Base-by-base conservation (phyloP, 2,329 filamentous ascomycete species). In the Colletotrichum chlorophyti region DNA sequence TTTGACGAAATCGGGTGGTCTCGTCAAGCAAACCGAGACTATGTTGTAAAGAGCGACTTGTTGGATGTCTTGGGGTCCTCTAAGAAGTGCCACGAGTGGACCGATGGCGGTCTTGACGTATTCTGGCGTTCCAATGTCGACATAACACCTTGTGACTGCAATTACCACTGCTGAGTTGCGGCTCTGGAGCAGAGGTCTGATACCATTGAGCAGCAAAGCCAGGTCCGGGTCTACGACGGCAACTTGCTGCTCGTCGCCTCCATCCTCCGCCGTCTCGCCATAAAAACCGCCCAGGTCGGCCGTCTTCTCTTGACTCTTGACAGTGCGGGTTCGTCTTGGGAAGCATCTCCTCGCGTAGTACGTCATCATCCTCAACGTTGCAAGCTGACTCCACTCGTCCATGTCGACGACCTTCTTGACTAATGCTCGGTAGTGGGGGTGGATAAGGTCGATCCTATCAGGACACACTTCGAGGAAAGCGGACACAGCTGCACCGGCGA, bases 321-420 rank as follows among this genome's bases (percentile, higher is more conserved):
- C 85, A 3, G 83, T 75, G 64, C 80, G 86, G 8, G 80, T 89
- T 69, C 83, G 83, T 53, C 83, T 81, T 0, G 95, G 93, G 66
- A 99, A 99, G 72, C 92, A 97, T 69, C 85, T 90, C 52, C 95
- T 86, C 2, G 91, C 87, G 72, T 99, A 99, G 19, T 87, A 79
- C 2, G 90, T 89, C 85, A 98, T 88, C 63, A 99, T 79, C 34
- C 87, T 84, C 65, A 99, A 70, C 3, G 91, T 91, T 2, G 92
- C 90, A 51, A 98, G 74, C 75, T 99, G 95, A 37, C 93, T 91
- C 95, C 95, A 99, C 75, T 99, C 95, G 69, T 99, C 95, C 95
- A 99, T 99, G 70, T 99, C 95, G 21, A 97, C 92, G 49, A 98
- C 78, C 78, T 97, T 97, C 72, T 87, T 91, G 62, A 96, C 88